These are phyloP conservation scores for Aphanomyces astaci DNA, from an alignment of 352 stramenopile species.

Conservation along the genomic window DNA sequence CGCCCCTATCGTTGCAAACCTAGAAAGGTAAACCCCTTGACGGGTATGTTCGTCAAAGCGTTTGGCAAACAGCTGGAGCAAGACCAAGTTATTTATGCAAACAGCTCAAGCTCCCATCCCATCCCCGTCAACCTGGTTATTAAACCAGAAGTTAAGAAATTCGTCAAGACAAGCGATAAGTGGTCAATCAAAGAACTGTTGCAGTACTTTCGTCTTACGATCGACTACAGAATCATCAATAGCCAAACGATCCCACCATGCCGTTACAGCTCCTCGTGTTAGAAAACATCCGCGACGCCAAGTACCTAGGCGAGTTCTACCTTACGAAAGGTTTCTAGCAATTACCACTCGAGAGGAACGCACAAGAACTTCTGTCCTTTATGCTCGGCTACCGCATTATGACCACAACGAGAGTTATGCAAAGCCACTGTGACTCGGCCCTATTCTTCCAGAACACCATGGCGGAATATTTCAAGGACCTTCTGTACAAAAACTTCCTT, in stretches of 20 bases:
- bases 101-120: too few species aligned
- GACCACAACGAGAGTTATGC: not conserved
- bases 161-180: conserved; percentile 28
- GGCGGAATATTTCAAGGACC: not conserved
- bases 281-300: not conserved
- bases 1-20: too few species aligned
- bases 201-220: not conserved
- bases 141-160: too few species aligned
- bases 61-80: too few species aligned
- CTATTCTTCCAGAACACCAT: not conserved
- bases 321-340: conserved; percentile 1
- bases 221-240: too few species aligned
- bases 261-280: not conserved
- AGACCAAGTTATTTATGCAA: too few species aligned
- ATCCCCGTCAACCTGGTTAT: too few species aligned
- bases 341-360: not conserved
- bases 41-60: too few species aligned
- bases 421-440: not conserved
- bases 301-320: not conserved
- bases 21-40: too few species aligned
- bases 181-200: not conserved
- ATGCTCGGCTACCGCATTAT: not conserved
- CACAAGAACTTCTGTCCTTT: too few species aligned
- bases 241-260: not conserved
- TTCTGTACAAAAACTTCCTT: not conserved